Base-by-base conservation (phyloP, 2,329 filamentous ascomycete genomes). In the Emmonsiellopsis sp. region DNA sequence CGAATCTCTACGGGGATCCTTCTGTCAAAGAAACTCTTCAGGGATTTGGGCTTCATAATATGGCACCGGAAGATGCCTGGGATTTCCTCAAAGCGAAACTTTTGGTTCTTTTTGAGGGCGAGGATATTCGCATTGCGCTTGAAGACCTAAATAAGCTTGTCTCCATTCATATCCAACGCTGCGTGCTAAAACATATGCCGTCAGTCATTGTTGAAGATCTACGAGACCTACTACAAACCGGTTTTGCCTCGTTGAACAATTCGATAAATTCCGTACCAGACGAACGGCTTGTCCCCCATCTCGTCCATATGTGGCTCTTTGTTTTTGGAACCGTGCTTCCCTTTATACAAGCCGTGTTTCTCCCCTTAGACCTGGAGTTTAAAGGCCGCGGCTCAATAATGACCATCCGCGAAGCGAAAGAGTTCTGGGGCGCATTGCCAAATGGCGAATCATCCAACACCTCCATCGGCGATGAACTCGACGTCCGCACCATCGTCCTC, bases 261-360 rank as follows among this genome's bases (percentile, higher is more conserved):
- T 91, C 88, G 0, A 74, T 97, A 15, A 81, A 85, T 49, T 82
- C 82, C 45, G 84, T 89, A 0, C 79, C 89, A 0, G 92, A 97
- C 64, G 91, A 95, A 56, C 82, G 86, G 35, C 80, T 97, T n/a
- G 89, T 97, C 20, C 88, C 89, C 0, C 84, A 89, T 53, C 77
- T 98, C 0, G 92, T 96, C 2, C 89, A 95, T 66, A 84, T 96
- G 65, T 98, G 93, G 93, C 82, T 94, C 55, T 84, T 93, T 46
- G 91, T 93, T 0, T 96, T 96, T 63, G 92, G 89, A 2, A 87
- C 82, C 6, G 88, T 97, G 38, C 73, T 97, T 5, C 93, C 93
- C 0, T 97, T 95, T 65, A 84, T 98, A 62, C 92, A 97, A 73
- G 90, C 92, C 1, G 91, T 96, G 1, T 96, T 98, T 65, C 75